These are phyloP conservation scores for Neofusicoccum cordaticola DNA, from an alignment of 2,329 filamentous ascomycete species.

Conservation along the genomic window DNA sequence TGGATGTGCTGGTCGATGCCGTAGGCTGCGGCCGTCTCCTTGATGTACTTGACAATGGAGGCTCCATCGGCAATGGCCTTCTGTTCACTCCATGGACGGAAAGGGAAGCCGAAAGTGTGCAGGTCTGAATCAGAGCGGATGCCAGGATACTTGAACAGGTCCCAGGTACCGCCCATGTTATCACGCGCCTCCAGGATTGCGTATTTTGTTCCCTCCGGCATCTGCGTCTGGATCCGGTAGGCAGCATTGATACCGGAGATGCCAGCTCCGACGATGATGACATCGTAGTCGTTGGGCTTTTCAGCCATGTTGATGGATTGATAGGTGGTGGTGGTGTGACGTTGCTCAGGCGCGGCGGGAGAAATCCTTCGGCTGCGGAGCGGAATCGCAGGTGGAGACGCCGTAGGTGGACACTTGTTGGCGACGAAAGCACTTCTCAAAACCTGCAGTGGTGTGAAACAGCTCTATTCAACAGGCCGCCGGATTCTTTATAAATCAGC, in stretches of 20 bases:
- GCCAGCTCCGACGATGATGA: slow-evolving; percentile 68
- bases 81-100: slow-evolving; percentile 63
- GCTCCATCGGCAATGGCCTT: slow-evolving; percentile 46
- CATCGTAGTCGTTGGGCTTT: slow-evolving; percentile 33
- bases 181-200: slow-evolving; percentile 66
- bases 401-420: neutral
- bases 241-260: slow-evolving; percentile 73
- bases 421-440: neutral
- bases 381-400: neutral
- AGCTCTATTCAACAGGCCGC: neutral
- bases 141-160: slow-evolving; percentile 72
- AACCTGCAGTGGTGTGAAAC: neutral
- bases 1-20: slow-evolving; percentile 48
- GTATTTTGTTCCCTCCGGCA: slow-evolving; percentile 56
- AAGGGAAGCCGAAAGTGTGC: slow-evolving; percentile 59
- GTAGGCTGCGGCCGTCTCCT: slow-evolving; percentile 41
- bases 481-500: neutral
- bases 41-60: slow-evolving; percentile 44
- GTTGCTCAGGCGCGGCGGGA: neutral
- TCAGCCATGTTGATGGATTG: neutral
- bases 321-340: neutral
- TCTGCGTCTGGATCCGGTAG: slow-evolving; percentile 63
- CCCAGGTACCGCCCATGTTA: slow-evolving; percentile 73
- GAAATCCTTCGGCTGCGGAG: neutral
- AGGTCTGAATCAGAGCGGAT: slow-evolving; percentile 55